These are phyloP conservation scores for Fistulinella cinereoalba DNA, from an alignment of 1,284 basidiomycete genomes.

Conservation along the genomic window DNA sequence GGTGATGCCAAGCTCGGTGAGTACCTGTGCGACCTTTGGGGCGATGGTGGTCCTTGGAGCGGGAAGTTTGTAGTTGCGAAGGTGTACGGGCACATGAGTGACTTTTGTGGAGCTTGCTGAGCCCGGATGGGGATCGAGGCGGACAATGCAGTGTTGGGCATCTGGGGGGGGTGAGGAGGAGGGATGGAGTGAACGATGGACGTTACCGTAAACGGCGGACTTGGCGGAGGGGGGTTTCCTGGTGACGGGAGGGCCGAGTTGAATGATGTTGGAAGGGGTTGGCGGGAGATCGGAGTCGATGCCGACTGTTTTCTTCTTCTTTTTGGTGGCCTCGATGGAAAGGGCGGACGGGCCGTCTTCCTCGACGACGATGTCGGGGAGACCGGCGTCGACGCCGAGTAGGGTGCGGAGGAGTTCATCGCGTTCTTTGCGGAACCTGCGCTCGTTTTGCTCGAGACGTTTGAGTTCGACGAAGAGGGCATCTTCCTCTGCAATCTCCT, in stretches of 20 bases:
- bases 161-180: conserved; percentile 42
- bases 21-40: conserved; percentile 68
- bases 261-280: conserved; percentile 49
- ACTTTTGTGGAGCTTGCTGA: conserved; percentile 62
- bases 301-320: conserved; percentile 43
- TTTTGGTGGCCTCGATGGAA: conserved; percentile 42
- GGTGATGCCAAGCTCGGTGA: conserved; percentile 75
- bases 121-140: conserved; percentile 55
- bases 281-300: conserved; percentile 57
- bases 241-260: conserved; percentile 42
- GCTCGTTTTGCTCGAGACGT: conserved; percentile 90
- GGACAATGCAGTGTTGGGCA: conserved; percentile 70
- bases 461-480: conserved; percentile 94
- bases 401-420: conserved; percentile 87
- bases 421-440: conserved; percentile 83
- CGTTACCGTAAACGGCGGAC: conserved; percentile 58
- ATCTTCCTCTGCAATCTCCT: conserved; percentile 94
- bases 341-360: conserved; percentile 51
- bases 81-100: conserved; percentile 71
- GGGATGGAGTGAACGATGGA: not conserved
- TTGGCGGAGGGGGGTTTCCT: conserved; percentile 50
- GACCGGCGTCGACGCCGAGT: conserved; percentile 80
- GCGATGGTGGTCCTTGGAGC: conserved; percentile 71
- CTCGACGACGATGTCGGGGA: conserved; percentile 69
- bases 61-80: conserved; percentile 83